Base-by-base conservation (phyloP, 768 basidiomycete species). In the Kwoniella sp. region DNA sequence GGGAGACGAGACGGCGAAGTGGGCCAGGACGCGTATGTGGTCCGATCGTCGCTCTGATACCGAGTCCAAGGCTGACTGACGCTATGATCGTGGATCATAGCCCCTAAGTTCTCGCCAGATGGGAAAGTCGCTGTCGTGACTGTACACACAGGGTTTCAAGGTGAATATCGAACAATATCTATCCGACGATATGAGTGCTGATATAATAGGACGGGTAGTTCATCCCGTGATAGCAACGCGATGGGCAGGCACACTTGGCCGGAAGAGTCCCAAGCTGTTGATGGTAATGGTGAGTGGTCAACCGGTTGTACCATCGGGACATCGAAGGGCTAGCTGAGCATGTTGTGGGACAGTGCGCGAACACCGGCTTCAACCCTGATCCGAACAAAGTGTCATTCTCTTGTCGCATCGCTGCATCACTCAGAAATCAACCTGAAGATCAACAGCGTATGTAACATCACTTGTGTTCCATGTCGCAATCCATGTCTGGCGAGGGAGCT, bases 141-240 rank as follows among this genome's bases (percentile, higher is more conserved):
- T 2, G 80, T 85, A 2, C 70, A 79, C 10, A 81, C 81, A n/a
- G 81, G 76, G 1, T 83, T 80, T 40, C 84, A 84, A 68, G 65
- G 79, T 81, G 57, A 50, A 69, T 48, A 21, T 40, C 17, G 21
- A 13, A 44, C 17, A 44, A 15, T 44, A 6, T 2, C 1, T 19
- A 3, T 17, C 15, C 15, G n/a, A n/a, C n/a, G n/a, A n/a, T n/a
- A n/a, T n/a, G n/a, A n/a, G n/a, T n/a, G 51, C 36, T 54, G 25
- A 54, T 26, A 27, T 15, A 1, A 0, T 33, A 19, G 10, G 3
- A 0, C 27, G 24, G 5, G 1, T 51, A 78, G 81, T 84, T 0
- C 80, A 81, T 48, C 80, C 83, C 47, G 81, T 84, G 5, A 82
- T 84, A 25, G 83, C 83, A 7, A 84, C 83, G 0, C 74, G 83